Percentiles rank a stretch among this genome's conserved stretches.
Conservation (phyloP, 495 filamentous ascomycete genomes). For the Corynascus novoguineensis region DNA sequence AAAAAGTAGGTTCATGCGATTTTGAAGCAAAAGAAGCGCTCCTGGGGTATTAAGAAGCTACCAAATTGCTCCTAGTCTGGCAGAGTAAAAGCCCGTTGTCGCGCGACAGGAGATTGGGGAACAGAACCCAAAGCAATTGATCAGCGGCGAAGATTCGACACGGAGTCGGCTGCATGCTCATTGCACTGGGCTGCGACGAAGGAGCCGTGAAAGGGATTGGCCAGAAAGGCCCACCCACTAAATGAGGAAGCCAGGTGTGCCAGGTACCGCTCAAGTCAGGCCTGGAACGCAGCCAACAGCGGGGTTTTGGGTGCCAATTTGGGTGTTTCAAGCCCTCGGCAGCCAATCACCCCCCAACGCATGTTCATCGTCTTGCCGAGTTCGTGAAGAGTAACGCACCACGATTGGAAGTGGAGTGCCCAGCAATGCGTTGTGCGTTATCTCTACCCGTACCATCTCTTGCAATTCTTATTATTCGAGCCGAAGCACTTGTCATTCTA, state of each 20-base stretch:
- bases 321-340: background rate
- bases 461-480: too few species aligned
- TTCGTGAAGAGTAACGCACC: background rate
- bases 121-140: conserved; percentile 1
- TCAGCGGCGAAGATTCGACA: conserved; percentile 3
- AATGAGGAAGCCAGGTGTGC: conserved; percentile 3
- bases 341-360: conserved; percentile 16
- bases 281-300: background rate
- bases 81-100: conserved; percentile 13
- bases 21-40: conserved; percentile 1
- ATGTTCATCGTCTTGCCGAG: conserved; percentile 10
- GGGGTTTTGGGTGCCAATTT: conserved; percentile 16
- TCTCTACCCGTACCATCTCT: background rate
- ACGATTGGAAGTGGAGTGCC: background rate
- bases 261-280: background rate
- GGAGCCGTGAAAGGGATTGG: conserved; percentile 10
- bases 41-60: conserved; percentile 7
- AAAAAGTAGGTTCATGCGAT: background rate
- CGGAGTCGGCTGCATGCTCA: conserved; percentile 5
- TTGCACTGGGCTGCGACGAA: background rate
- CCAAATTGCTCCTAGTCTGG: conserved; percentile 11
- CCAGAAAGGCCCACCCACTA: conserved; percentile 16
- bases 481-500: background rate
- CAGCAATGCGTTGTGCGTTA: background rate
- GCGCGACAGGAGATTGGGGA: conserved; percentile 6